Evolutionary conservation across 116 monocot species (phyloP), one percentile per base, ranked within the genome.

Genomic region (Dioscorea cayenensis): DNA sequence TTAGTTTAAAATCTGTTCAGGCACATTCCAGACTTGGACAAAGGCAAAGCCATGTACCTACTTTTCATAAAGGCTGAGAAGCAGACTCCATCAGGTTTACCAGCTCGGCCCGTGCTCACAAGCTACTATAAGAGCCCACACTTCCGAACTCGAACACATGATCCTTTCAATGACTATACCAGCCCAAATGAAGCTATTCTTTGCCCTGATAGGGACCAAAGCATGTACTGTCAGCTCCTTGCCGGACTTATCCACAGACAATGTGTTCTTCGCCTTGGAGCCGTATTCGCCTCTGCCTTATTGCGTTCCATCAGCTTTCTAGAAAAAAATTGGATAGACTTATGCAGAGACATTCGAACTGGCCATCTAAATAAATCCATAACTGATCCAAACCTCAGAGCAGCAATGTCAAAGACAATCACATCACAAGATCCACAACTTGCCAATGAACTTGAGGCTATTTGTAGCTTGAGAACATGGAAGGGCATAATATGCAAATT

Each of bases 91-190:
- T 78, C 65, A 22, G 83, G 78, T 10, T 18, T 72, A 6, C 75
- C 78, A 2, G 75, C 78, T 20, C 70, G 82, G 29, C 78, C 82
- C 2, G 82, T 82, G 51, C 78, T 82, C 73, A 82, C 82, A 12
- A 82, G 82, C 74, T 82, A 82, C 69, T 82, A 82, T 71, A 82
- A 82, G 74, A 82, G 82, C 74, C 48, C 55, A 9, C 83, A 78
- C 20, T 83, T 83, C 67, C 63, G 22, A 20, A 22, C 17, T 67
- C 70, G 83, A 4, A 28, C 59, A 1, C 35, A 22, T 4, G 78
- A 78, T 19, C 71, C 75, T 16, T 83, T 74, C 71, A 83, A 78
- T 55, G 55, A 74, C 75, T 68, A 71, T 49, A 83, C 78, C 35
- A 83, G 83, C 68, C 83, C 83, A 18, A 49, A 75, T 27, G 72